Conservation (phyloP, 495 filamentous ascomycete genomes). For the Talaromyces ruber region DNA sequence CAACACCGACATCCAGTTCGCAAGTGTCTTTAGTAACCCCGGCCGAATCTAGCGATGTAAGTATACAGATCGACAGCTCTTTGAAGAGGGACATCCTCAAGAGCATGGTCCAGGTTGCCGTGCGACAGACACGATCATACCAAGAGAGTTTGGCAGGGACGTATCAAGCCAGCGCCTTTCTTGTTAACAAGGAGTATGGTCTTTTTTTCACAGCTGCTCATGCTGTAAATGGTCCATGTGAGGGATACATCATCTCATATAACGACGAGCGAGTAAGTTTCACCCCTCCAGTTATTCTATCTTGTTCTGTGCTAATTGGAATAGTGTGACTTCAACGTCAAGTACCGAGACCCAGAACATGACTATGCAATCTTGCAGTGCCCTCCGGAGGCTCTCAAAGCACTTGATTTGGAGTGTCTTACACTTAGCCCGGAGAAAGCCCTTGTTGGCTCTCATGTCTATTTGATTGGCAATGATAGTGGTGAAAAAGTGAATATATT, state of each 20-base stretch:
- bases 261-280: slow-evolving; percentile 1
- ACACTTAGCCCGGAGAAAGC: not conserved
- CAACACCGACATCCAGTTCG: not conserved
- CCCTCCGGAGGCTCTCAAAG: not conserved
- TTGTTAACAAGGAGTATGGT: not conserved
- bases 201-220: slow-evolving; percentile 3
- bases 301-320: not conserved
- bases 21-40: not conserved
- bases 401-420: not conserved
- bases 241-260: slow-evolving; percentile 5
- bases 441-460: slow-evolving; percentile 2
- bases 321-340: slow-evolving; percentile 5
- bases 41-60: slow-evolving; percentile 1
- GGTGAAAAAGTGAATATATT: slow-evolving; percentile 4
- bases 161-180: slow-evolving; percentile 5
- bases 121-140: slow-evolving; percentile 2
- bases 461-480: slow-evolving; percentile 4
- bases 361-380: slow-evolving; percentile 5
- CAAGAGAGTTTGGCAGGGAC: slow-evolving; percentile 1
- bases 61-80: not conserved
- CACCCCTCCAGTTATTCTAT: not conserved
- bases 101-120: slow-evolving; percentile 6
- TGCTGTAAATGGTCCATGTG: slow-evolving; percentile 3
- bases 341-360: slow-evolving; percentile 3
- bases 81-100: slow-evolving; percentile 1